Base-by-base conservation (phyloP, 2,329 filamentous ascomycete genomes). In the Sclerotinia subarctica region DNA sequence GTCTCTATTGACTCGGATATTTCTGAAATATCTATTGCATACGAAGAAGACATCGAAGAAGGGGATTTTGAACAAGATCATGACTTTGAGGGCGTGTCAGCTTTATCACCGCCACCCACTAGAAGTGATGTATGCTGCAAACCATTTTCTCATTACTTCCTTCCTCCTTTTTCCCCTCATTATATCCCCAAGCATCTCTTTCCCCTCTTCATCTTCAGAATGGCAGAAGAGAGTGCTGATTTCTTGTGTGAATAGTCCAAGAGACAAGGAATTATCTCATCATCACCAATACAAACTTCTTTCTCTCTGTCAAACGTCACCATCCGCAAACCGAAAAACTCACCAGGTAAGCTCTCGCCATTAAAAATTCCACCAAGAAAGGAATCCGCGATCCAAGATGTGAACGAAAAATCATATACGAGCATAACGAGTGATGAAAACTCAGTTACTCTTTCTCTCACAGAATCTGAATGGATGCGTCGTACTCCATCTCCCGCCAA, bases 391-490 rank as follows among this genome's bases (percentile, higher is more conserved):
- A 19, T 38, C 13, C 26, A 65, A 24, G 44, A 6, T 29, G n/a
- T 51, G 7, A 53, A 60, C 3, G 35, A 8, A 17, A 17, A 15
- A 53, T 35, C 26, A 26, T 29, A 42, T n/a, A 19, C 8, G 0
- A 44, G 32, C 21, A 47, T 64, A 17, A 57, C 69, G 2, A 63
- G 64, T 8, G 57, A 70, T 10, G 59, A 67, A 7, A 65, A 71
- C 17, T 65, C 64, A n/a, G 65, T 68, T 5, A 68, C 70, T 15
- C n/a, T 73, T 15, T 70, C 72, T 3, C 47, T 74, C 5, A 71
- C 71, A 7, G 73, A 75, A 58, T 72, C 73, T 2, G 73, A 75
- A 47, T 75, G 73, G 73, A 73, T 75, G 73, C 69, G 69, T 44
- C 68, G 70, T 42, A 72, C 73, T 1, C 73, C 72, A 5, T 73